phyloP scores from a whole-genome alignment of 768 basidiomycete species.

The Pleurotus citrinopileatus region DNA sequence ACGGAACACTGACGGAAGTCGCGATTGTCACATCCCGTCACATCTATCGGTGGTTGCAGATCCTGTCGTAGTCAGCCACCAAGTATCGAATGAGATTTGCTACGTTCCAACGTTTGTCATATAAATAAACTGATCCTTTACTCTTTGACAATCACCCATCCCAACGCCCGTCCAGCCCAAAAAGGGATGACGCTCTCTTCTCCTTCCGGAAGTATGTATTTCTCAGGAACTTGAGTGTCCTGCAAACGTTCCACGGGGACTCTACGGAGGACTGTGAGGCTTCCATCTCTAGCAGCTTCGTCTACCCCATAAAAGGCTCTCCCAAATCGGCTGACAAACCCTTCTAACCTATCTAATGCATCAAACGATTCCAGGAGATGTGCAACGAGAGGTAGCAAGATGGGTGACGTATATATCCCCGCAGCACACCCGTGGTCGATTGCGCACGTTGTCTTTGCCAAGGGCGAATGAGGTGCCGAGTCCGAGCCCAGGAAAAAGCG shows the following conservation, averaged over 20 bases:
- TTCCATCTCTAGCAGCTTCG: slow-evolving; percentile 22
- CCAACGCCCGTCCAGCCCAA: slow-evolving; percentile 79
- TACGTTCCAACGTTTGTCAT: neutral
- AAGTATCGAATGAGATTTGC: no score
- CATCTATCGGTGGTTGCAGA: no score
- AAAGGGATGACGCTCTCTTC: slow-evolving; percentile 73
- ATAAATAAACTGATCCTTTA: neutral
- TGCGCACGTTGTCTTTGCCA: slow-evolving; percentile 65
- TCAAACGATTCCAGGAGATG: slow-evolving; percentile 86
- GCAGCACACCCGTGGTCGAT: slow-evolving; percentile 83
- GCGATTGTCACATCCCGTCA: no score
- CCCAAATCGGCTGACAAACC: slow-evolving; percentile 78
- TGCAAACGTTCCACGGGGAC: slow-evolving; percentile 26
- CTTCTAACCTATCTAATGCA: slow-evolving; percentile 77
- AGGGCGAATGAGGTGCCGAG: slow-evolving; percentile 86
- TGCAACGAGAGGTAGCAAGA: slow-evolving; percentile 87
- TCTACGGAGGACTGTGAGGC: slow-evolving; percentile 34
- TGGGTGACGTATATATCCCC: slow-evolving; percentile 93
- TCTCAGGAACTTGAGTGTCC: slow-evolving; percentile 38
- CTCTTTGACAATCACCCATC: slow-evolving; percentile 56
- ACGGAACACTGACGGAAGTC: no score
- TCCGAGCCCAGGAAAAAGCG: slow-evolving; percentile 98
- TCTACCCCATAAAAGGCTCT: slow-evolving; percentile 67
- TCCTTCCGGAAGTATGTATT: slow-evolving; percentile 36
- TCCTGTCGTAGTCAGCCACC: no score